A percentile compares a stretch with the other conserved stretches of the same genome.
These are phyloP conservation scores for Cladophialophora bantiana DNA, from an alignment of 2,329 filamentous ascomycete genomes.

Conservation along the genomic window DNA sequence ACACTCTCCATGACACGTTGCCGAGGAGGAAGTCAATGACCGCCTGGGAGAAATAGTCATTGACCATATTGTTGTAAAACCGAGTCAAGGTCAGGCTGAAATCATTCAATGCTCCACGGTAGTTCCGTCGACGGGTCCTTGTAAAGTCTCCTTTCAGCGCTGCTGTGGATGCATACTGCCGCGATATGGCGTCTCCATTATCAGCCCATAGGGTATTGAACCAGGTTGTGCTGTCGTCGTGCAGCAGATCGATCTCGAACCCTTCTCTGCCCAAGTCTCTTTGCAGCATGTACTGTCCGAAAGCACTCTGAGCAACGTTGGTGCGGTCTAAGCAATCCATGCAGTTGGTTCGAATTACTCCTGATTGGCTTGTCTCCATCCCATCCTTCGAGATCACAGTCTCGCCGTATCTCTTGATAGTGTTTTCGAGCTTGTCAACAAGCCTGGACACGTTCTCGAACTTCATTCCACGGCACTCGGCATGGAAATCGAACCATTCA, in stretches of 20 bases:
- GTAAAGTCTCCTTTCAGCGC: constrained; percentile 98
- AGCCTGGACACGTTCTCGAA: constrained; percentile 92
- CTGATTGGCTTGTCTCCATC: constrained; percentile 64
- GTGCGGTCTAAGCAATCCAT: constrained; percentile 98
- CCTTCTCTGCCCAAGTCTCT: constrained; percentile 77
- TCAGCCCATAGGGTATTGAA: constrained; percentile 98
- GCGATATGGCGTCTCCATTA: constrained; percentile 93
- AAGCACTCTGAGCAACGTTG: constrained; percentile 93
- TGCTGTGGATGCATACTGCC: constrained; percentile 93
- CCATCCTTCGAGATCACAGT: constrained; percentile 63
- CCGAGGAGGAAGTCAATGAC: constrained; percentile 94
- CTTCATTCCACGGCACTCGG: constrained; percentile 91
- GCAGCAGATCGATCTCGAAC: constrained; percentile 75
- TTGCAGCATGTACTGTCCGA: constrained; percentile 82
- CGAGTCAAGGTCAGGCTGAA: constrained; percentile 82
- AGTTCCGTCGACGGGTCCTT: constrained; percentile 81
- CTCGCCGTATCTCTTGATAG: constrained; percentile 75
- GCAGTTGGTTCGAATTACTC: constrained; percentile 91
- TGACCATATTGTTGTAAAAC: constrained; percentile 86
- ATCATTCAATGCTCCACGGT: constrained; percentile 89
- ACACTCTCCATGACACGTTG: constrained; percentile 82
- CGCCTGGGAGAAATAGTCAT: constrained; percentile 95
- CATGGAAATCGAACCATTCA: constrained; percentile 98
- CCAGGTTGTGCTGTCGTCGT: constrained; percentile 83
- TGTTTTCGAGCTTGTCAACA: constrained; percentile 71